These are phyloP conservation scores for Sugiyamaella lignohabitans DNA, from an alignment of 805 yeast species.

Conservation along the genomic window DNA sequence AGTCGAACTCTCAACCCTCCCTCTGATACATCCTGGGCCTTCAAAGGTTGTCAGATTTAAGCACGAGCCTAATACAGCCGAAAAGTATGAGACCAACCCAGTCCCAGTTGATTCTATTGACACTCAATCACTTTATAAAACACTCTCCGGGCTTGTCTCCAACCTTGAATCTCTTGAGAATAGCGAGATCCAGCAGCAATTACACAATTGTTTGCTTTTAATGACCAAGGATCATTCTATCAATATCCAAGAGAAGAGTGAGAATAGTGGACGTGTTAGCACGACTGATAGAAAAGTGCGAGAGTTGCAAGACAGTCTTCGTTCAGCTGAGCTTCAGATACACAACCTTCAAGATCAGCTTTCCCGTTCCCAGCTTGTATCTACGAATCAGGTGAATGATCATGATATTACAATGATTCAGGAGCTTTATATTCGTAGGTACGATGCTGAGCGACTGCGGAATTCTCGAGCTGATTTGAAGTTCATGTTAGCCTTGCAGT, in stretches of 20 bases:
- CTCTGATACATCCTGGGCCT: background rate
- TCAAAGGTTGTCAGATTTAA: too few relatives aligned
- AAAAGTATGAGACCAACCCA: background rate
- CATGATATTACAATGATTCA: background rate
- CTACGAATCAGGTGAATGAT: background rate
- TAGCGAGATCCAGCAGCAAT: background rate
- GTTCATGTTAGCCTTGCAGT: constrained; percentile 7
- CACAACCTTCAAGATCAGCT: background rate
- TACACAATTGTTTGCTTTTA: background rate
- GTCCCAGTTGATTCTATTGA: too few relatives aligned
- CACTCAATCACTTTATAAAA: background rate
- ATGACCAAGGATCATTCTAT: background rate
- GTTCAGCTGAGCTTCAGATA: background rate
- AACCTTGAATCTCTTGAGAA: background rate
- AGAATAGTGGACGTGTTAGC: background rate
- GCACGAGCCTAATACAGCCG: too few relatives aligned
- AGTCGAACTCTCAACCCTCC: background rate
- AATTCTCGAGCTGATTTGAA: constrained; percentile 7
- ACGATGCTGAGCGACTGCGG: constrained; percentile 7
- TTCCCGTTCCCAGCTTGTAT: background rate
- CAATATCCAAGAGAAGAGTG: too few relatives aligned
- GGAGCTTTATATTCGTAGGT: constrained; percentile 4
- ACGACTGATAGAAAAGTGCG: background rate
- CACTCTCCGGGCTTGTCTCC: background rate
- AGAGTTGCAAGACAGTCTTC: too few relatives aligned